Conservation (phyloP, 2,329 filamentous ascomycete species). For the Fusarium sp. region DNA sequence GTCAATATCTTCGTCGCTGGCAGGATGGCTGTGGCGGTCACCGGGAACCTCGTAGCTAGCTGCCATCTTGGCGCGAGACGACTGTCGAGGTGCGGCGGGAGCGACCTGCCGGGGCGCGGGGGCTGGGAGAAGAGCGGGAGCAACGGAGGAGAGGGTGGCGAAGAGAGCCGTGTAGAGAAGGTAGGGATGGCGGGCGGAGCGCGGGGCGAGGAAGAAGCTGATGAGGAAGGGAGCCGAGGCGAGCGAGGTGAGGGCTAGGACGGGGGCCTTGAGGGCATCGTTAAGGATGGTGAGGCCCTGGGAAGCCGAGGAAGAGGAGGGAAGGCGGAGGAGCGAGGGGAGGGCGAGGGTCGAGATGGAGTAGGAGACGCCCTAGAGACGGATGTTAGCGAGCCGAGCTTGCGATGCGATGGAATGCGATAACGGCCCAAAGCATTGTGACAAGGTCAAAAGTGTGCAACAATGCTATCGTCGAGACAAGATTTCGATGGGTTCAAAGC, state of each 20-base stretch:
- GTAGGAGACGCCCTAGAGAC: constrained; percentile 81
- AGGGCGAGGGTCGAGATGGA: constrained; percentile 79
- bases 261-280: constrained; percentile 67
- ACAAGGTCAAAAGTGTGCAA: background rate
- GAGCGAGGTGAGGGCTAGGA: constrained; percentile 71
- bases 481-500: background rate
- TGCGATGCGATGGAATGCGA: background rate
- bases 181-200: constrained; percentile 82
- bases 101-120: constrained; percentile 42
- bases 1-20: constrained; percentile 60
- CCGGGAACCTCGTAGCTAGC: constrained; percentile 74
- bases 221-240: constrained; percentile 76
- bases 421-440: constrained; percentile 6
- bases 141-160: constrained; percentile 66
- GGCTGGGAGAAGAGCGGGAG: constrained; percentile 57
- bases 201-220: constrained; percentile 78
- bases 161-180: constrained; percentile 83
- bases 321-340: constrained; percentile 80
- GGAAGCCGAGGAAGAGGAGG: constrained; percentile 74
- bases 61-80: constrained; percentile 63
- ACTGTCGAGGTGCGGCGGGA: constrained; percentile 44
- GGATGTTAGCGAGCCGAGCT: constrained; percentile 24
- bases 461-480: background rate
- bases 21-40: constrained; percentile 58
- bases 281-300: constrained; percentile 74